These are phyloP conservation scores for Candolleomyces eurysporus DNA, from an alignment of 768 basidiomycete genomes.

Conservation along the genomic window DNA sequence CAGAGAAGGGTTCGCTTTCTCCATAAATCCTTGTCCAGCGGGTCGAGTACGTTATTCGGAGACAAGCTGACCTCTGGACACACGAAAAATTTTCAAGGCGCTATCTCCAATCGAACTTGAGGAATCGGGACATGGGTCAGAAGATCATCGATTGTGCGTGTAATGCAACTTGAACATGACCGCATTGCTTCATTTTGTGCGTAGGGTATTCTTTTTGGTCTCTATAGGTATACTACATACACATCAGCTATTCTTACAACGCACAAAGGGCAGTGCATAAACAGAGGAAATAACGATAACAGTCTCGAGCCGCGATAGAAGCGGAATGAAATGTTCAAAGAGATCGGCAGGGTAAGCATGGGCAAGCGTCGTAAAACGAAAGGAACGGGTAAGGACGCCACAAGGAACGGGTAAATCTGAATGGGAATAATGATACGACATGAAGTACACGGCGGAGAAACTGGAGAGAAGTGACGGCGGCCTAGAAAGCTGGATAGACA, in stretches of 20 bases:
- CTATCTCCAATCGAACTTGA: too few species aligned
- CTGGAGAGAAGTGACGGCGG: too few species aligned
- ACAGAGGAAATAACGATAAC: neutral
- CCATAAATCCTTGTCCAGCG: too few species aligned
- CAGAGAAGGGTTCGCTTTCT: too few species aligned
- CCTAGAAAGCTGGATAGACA: too few species aligned
- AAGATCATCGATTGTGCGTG: neutral
- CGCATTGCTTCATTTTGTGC: neutral
- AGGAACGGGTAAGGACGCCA: neutral
- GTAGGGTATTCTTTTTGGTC: neutral
- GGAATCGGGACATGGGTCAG: neutral
- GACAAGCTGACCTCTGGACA: too few species aligned
- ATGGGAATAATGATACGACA: too few species aligned
- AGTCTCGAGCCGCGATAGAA: neutral
- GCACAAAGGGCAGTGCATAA: neutral
- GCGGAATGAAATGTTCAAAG: neutral
- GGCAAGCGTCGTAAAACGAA: neutral
- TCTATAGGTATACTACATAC: neutral
- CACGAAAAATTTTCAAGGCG: too few species aligned
- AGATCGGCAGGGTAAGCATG: neutral
- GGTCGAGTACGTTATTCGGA: too few species aligned
- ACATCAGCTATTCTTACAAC: neutral
- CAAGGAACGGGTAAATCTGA: too few species aligned
- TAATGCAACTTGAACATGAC: too few species aligned
- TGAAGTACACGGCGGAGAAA: too few species aligned